Evolutionary conservation across 2,329 filamentous ascomycete genomes (phyloP), one percentile per base, ranked within the genome.

Genomic region (Aspergillus uvarum): DNA sequence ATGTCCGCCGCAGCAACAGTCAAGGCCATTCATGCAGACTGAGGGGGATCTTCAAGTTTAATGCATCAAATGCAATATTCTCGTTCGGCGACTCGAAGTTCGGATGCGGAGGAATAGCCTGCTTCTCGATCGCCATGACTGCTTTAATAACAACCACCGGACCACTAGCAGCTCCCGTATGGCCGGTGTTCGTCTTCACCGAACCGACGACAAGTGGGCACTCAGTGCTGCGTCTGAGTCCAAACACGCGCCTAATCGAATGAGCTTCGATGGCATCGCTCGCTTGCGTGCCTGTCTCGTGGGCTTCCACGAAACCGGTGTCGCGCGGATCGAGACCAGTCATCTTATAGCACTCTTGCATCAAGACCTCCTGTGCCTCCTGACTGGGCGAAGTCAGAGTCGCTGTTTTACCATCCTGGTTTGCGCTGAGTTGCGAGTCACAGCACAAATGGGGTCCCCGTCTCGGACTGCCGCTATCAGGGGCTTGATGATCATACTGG

Each of bases 201-300:
- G 68, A 68, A 1, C 69, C 70, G 11, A 72, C 60, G 12, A 54
- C 54, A 4, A 72, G 59, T 4, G 56, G 51, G 10, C 47, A 2
- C 51, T 51, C 4, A 55, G 44, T 21, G 51, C 54, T 16, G 26
- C 48, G 31, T 14, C 51, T 48, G n/a, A 51, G 4, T 2, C 60
- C 52, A 21, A 67, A 54, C 0, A 82, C 78, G 5, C 75, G 74
- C 35, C 77, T 71, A 32, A 85, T 77, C 2, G 81, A 82, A 6
- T 71, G 73, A 1, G 81, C 80, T 63, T 87, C 84, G 16, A 83
- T 79, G 0, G 83, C 82, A 60, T 87, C 84, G 2, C 85, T 85
- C 0, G 80, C 79, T 32, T 76, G 76, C 19, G 84, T 87, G 7
- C 83, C 83, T 0, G 84, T 85, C n/a, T 83, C 83, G 65, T 87